These are phyloP conservation scores for Trametes cubensis DNA, from an alignment of 768 basidiomycete genomes.

Conservation along the genomic window DNA sequence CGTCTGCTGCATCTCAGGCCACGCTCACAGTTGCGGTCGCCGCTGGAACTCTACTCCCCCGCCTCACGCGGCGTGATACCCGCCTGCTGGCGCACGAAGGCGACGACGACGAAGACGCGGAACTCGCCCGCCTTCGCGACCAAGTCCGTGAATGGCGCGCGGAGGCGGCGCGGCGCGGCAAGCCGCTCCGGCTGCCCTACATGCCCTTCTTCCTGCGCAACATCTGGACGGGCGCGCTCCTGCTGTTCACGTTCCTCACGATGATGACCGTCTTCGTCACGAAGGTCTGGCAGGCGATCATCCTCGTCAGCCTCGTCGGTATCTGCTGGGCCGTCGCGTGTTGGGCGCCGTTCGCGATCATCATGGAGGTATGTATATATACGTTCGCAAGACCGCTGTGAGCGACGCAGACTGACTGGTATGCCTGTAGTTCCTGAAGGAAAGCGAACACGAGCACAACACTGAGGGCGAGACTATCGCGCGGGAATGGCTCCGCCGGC, in stretches of 20 bases:
- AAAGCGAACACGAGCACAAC: conserved; percentile 28
- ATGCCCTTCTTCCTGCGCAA: conserved; percentile 92
- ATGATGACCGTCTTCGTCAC: conserved; percentile 86
- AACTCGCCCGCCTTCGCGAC: conserved; percentile 66
- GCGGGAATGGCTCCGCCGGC: conserved; percentile 37
- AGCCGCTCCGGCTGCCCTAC: conserved; percentile 75
- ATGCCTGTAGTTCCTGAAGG: conserved; percentile 33
- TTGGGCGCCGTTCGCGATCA: conserved; percentile 96
- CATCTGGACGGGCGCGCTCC: conserved; percentile 88
- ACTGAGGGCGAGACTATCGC: conserved; percentile 23
- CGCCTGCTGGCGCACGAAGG: conserved; percentile 71
- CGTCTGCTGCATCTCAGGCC: conserved; percentile 15
- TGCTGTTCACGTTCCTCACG: conserved; percentile 79
- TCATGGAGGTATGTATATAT: conserved; percentile 78
- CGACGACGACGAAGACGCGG: conserved; percentile 76
- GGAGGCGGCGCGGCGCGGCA: conserved; percentile 77
- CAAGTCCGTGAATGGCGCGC: conserved; percentile 82
- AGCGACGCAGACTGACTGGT: neutral
- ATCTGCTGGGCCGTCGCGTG: conserved; percentile 98
- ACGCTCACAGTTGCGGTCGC: conserved; percentile 72
- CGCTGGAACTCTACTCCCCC: conserved; percentile 81
- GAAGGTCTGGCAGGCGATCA: conserved; percentile 77
- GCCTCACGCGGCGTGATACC: conserved; percentile 79
- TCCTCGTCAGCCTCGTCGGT: conserved; percentile 82
- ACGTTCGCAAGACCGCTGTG: neutral